These are phyloP conservation scores for Clavispora carvajalis DNA, from an alignment of 805 yeast genomes.

Conservation along the genomic window DNA sequence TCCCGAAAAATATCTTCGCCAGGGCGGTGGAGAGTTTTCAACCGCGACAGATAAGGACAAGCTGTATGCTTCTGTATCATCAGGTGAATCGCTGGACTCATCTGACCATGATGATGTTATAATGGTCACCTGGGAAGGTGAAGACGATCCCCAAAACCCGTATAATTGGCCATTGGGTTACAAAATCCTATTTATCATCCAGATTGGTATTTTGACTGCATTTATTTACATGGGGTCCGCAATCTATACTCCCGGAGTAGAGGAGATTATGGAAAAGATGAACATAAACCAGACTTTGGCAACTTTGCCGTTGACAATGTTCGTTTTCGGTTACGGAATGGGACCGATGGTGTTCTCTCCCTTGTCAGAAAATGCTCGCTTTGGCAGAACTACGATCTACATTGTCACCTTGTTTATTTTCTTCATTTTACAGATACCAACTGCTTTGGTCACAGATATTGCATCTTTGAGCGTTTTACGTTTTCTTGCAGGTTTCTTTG, in stretches of 20 bases:
- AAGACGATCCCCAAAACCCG: slow-evolving; percentile 52
- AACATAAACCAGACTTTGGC: slow-evolving; percentile 39
- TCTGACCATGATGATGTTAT: slow-evolving; percentile 5
- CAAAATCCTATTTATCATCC: slow-evolving; percentile 32
- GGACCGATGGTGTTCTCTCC: slow-evolving; percentile 59
- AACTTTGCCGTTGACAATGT: slow-evolving; percentile 46
- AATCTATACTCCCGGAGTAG: slow-evolving; percentile 49
- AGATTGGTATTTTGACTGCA: slow-evolving; percentile 41
- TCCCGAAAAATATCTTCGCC: slow-evolving; percentile 24
- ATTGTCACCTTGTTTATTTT: slow-evolving; percentile 42
- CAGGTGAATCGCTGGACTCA: not conserved
- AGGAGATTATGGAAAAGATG: slow-evolving; percentile 40
- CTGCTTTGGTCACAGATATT: slow-evolving; percentile 45
- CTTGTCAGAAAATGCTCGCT: slow-evolving; percentile 46
- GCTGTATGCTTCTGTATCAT: not conserved
- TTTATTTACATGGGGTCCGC: slow-evolving; percentile 54
- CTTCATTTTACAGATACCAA: slow-evolving; percentile 48
- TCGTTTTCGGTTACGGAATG: slow-evolving; percentile 55
- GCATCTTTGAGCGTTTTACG: slow-evolving; percentile 47
- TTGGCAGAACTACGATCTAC: slow-evolving; percentile 51
- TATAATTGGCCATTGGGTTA: slow-evolving; percentile 47
- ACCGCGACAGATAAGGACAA: not conserved
- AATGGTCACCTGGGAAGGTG: slow-evolving; percentile 30
- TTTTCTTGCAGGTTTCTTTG: slow-evolving; percentile 48
- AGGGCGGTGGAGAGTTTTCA: not conserved